These are phyloP conservation scores for Fusarium chuoi DNA, from an alignment of 2,329 filamentous ascomycete species.

Conservation along the genomic window DNA sequence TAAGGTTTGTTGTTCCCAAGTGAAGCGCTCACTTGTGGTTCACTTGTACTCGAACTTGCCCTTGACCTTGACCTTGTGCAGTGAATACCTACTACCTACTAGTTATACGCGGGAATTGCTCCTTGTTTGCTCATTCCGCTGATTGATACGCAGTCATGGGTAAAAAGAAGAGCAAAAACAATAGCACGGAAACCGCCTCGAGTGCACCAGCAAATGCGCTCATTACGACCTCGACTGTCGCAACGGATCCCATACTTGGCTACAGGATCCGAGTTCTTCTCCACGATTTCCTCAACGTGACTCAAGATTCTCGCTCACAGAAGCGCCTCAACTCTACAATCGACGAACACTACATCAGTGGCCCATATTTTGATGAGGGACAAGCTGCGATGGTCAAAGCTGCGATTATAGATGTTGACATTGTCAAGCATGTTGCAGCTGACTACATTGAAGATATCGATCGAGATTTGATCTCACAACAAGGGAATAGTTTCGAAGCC, in stretches of 20 bases:
- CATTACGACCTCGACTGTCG: not conserved
- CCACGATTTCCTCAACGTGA: conserved; percentile 1
- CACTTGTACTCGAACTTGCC: no score
- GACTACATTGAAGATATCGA: not conserved
- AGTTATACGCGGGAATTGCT: not conserved
- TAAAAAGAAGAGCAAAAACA: not conserved
- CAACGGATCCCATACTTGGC: not conserved
- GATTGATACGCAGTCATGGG: not conserved
- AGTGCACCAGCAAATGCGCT: not conserved
- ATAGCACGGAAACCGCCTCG: not conserved
- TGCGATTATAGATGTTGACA: not conserved
- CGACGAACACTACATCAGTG: not conserved
- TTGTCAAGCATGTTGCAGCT: not conserved
- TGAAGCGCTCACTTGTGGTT: not conserved
- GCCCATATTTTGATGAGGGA: not conserved
- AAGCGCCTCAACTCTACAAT: conserved; percentile 2
- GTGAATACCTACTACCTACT: not conserved
- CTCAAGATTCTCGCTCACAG: not conserved
- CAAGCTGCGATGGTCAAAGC: not conserved
- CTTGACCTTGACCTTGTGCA: not conserved
- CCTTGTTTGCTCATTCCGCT: no score
- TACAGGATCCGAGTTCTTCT: conserved; percentile 7
- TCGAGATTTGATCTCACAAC: not conserved
- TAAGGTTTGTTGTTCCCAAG: not conserved
- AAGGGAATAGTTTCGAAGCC: not conserved